These are phyloP conservation scores for Penicillium vulpinum DNA, from an alignment of 2,329 filamentous ascomycete species.

Conservation along the genomic window DNA sequence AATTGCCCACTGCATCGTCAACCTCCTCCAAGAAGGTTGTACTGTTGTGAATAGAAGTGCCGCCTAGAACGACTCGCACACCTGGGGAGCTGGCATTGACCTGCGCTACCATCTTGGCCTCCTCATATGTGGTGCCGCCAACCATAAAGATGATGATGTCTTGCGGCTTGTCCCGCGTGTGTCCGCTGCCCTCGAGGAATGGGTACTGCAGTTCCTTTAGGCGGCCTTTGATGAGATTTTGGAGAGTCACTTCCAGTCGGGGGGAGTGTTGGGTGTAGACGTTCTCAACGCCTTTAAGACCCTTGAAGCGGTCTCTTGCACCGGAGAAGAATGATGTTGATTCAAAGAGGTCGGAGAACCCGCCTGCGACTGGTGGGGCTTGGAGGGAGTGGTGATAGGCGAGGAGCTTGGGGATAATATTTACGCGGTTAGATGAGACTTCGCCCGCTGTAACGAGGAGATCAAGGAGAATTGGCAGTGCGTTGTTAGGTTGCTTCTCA, in stretches of 20 bases:
- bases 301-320: conserved; percentile 84
- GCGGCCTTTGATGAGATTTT: conserved; percentile 89
- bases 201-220: conserved; percentile 86
- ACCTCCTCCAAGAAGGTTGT: conserved; percentile 87
- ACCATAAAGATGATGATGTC: conserved; percentile 95
- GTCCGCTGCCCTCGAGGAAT: conserved; percentile 83
- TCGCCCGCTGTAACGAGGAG: conserved; percentile 81
- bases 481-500: conserved; percentile 79
- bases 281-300: conserved; percentile 95
- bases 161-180: conserved; percentile 91
- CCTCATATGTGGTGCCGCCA: conserved; percentile 92
- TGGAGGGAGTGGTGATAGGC: conserved; percentile 86
- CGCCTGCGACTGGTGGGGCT: conserved; percentile 69
- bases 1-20: conserved; percentile 79
- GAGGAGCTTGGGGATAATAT: conserved; percentile 78
- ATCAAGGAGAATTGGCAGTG: conserved; percentile 81
- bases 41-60: conserved; percentile 86
- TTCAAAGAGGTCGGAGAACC: conserved; percentile 90
- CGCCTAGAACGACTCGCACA: conserved; percentile 82
- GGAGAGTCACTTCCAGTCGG: conserved; percentile 78
- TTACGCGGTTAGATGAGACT: conserved; percentile 72
- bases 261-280: conserved; percentile 98
- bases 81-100: conserved; percentile 90
- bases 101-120: conserved; percentile 93
- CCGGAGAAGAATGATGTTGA: conserved; percentile 87